Conservation (phyloP, 768 basidiomycete species). For the Calocybe indica region DNA sequence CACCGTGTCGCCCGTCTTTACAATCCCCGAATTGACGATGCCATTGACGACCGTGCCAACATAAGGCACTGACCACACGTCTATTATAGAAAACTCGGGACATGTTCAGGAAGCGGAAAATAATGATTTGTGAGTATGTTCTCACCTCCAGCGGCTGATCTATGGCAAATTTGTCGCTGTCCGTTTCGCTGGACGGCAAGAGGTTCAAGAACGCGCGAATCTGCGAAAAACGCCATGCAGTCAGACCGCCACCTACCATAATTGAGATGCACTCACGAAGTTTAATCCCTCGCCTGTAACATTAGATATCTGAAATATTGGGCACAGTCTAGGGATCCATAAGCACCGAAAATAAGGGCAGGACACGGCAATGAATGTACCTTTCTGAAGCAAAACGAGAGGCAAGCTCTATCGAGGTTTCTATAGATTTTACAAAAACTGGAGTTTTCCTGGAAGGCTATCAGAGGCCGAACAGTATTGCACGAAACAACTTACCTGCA, state of each 20-base stretch:
- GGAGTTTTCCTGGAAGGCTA: conserved; percentile 60
- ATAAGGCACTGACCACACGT: conserved; percentile 85
- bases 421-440: conserved; percentile 77
- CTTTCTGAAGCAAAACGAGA: conserved; percentile 68
- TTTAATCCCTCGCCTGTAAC: conserved; percentile 92
- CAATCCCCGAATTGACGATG: conserved; percentile 68
- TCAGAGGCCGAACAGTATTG: neutral
- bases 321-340: conserved; percentile 57
- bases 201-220: conserved; percentile 88
- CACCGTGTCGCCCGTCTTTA: conserved; percentile 77
- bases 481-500: conserved; percentile 56
- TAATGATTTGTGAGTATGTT: neutral
- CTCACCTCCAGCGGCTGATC: conserved; percentile 77
- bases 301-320: conserved; percentile 89
- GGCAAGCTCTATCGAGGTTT: conserved; percentile 76
- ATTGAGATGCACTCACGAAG: conserved; percentile 35
- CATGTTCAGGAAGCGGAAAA: neutral
- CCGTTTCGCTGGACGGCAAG: conserved; percentile 81
- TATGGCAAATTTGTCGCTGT: conserved; percentile 71
- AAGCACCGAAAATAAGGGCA: conserved; percentile 4
- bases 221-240: conserved; percentile 23
- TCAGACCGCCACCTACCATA: neutral
- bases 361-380: conserved; percentile 28
- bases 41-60: conserved; percentile 84
- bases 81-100: conserved; percentile 72